Base-by-base conservation (phyloP, 805 yeast species). In the Candida cerambycidarum region DNA sequence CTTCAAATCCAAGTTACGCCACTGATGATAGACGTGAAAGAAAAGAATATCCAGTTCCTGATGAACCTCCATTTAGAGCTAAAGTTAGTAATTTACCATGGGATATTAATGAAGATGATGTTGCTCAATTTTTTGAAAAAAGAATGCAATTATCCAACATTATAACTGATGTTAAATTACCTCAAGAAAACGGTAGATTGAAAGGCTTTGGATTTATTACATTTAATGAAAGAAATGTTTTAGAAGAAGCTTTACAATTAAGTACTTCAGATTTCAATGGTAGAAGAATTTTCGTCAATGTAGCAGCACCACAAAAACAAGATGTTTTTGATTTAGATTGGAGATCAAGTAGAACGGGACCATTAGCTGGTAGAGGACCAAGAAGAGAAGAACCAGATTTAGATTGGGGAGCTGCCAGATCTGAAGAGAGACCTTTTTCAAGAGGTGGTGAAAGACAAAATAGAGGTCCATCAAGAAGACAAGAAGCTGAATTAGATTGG, bases 1-100 rank as follows among this genome's bases (percentile, higher is more conserved):
- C 14, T 11, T 29, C 33, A n/a, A n/a, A n/a, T n/a, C n/a, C n/a
- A 4, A 38, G 48, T 42, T 38, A 57, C 12, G 10, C 31, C 3
- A 15, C 11, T 15, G 54, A 69, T 38, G 61, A 54, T 50, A 65
- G 70, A 51, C 68, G 69, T 51, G 79, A 77, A 49, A 78, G 87
- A 65, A 74, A 71, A 48, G 90, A 84, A 59, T 85, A 69, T 54
- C 96, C 96, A 32, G 75, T 93, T 47, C 99, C 99, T 35, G 92
- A 89, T 55, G 76, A 69, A 40, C 89, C 97, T 14, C 99, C 99
- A 42, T 93, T 67, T 75, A 84, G 86, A 57, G 97, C 96, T n/a
- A 80, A 88, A 62, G 75, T 92, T 52, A 79, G 80, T 60, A 89
- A 90, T 69, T 78, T 93, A 59, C 88, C 96, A 46, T 85, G 86